phyloP scores from a whole-genome alignment of 306 rosid genomes.

The Castanea mollissima region DNA sequence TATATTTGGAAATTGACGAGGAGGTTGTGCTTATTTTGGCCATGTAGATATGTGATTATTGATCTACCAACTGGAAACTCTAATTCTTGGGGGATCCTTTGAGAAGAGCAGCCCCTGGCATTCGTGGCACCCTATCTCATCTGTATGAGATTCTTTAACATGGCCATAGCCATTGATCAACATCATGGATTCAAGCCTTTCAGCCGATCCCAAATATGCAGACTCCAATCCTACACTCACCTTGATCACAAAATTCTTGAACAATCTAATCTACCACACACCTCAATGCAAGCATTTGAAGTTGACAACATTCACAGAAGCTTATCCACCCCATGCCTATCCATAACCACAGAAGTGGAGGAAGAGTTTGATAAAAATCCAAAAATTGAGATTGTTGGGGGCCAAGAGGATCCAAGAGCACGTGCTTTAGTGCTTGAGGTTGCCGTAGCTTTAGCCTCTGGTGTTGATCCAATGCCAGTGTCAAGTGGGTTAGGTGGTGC shows the following conservation, averaged over 20 bases:
- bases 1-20: constrained; percentile 1
- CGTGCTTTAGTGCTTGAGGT: constrained; percentile 78
- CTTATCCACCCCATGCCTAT: constrained; percentile 91
- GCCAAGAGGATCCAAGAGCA: constrained; percentile 45
- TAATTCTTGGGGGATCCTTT: constrained; percentile 30
- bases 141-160: constrained; percentile 57
- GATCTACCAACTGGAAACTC: constrained; percentile 36
- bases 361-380: constrained; percentile 54
- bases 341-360: constrained; percentile 37
- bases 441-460: constrained; percentile 78
- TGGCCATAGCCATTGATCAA: constrained; percentile 80
- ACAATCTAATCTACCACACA: constrained; percentile 39
- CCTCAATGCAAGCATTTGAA: constrained; percentile 49
- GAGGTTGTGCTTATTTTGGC: constrained; percentile 10
- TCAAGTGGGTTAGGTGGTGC: constrained; percentile 85
- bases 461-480: constrained; percentile 56
- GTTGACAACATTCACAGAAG: constrained; percentile 70
- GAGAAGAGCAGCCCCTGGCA: constrained; percentile 45
- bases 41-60: constrained; percentile 36
- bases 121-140: constrained; percentile 43
- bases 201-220: constrained; percentile 64
- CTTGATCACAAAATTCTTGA: constrained; percentile 48
- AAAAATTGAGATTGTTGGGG: constrained; percentile 62
- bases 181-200: constrained; percentile 62
- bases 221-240: constrained; percentile 73